Evolutionary conservation across 2,329 filamentous ascomycete species (phyloP).

Genomic region (Ophiocordyceps camponoti-leonardi): DNA sequence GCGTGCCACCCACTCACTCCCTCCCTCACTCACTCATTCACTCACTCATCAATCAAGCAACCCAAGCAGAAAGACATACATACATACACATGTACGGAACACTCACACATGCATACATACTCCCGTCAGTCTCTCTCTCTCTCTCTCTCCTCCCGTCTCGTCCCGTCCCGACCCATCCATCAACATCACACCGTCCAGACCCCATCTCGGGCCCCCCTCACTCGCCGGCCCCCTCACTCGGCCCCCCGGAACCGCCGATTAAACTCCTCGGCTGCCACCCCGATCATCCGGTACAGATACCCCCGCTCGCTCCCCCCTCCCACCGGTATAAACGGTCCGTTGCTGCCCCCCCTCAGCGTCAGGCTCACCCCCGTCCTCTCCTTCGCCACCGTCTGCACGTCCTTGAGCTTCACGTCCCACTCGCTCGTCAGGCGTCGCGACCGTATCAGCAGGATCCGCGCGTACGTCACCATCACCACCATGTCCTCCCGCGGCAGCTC

Average conservation of each 20-base stretch:
- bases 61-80: no score
- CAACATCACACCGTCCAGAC: no score
- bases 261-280: constrained; percentile 49
- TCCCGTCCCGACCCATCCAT: no score
- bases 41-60: no score
- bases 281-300: constrained; percentile 49
- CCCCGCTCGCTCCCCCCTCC: constrained; percentile 62
- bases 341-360: constrained; percentile 72
- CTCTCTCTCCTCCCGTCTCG: no score
- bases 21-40: not conserved
- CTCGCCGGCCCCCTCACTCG: no score
- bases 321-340: constrained; percentile 88
- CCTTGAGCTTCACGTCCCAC: constrained; percentile 92
- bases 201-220: no score
- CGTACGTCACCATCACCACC: constrained; percentile 77
- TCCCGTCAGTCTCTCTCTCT: no score
- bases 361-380: constrained; percentile 89
- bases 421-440: constrained; percentile 73
- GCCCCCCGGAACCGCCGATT: constrained; percentile 39
- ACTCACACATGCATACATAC: no score
- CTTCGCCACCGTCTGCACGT: constrained; percentile 93
- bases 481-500: constrained; percentile 81
- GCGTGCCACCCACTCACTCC: not conserved
- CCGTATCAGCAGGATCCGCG: constrained; percentile 76
- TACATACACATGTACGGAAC: no score